Base-by-base conservation (phyloP, 768 basidiomycete genomes). In the Kwoniella heveanensis region DNA sequence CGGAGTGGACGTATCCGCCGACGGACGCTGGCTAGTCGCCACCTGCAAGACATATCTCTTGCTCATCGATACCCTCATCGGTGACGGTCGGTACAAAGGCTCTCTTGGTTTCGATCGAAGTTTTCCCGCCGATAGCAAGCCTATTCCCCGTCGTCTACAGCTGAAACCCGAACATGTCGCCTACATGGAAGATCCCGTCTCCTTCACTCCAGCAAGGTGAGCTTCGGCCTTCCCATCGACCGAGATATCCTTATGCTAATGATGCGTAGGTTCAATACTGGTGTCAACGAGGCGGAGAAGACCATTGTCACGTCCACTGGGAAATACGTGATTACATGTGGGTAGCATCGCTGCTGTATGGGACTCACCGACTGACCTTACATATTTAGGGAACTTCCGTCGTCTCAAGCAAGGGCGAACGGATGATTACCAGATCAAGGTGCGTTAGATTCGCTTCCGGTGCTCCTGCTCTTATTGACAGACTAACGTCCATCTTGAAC, bases 221-320 rank as follows among this genome's bases (percentile, higher is more conserved):
- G 72, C 59, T 29, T 26, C 15, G 49, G n/a, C 5, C 22, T 3
- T 15, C 59, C 37, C 48, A 64, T 25, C 57, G 69, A 5, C 7
- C 54, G 36, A 2, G 6, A 19, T 19, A 19, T 17, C 39, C 7
- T 7, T 36, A 7, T 47, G 58, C 52, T 57, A 19, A 13, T 19
- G 27, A 13, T 10, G 57, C 27, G 25, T 49, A 22, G 94, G 72
- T 99, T 99, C 81, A 98, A 99, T 77, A 88, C 88, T 68, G 92
- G 90, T 25, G 86, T 90, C 74, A 89, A 88, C 19, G 87, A 90
- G 68, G 87, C 88, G 65, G 96, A 98, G 82, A 93, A 91, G 74
- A 91, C 92, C 2, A 98, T 98, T 61, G 88, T 98, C 51, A 98
- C 95, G 0, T 92, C 92, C 15, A 93, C 88, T 0, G 95, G 95